Evolutionary conservation across 2,329 filamentous ascomycete genomes (phyloP), one percentile per base, ranked within the genome.

Genomic region (Neoascochyta sp.): DNA sequence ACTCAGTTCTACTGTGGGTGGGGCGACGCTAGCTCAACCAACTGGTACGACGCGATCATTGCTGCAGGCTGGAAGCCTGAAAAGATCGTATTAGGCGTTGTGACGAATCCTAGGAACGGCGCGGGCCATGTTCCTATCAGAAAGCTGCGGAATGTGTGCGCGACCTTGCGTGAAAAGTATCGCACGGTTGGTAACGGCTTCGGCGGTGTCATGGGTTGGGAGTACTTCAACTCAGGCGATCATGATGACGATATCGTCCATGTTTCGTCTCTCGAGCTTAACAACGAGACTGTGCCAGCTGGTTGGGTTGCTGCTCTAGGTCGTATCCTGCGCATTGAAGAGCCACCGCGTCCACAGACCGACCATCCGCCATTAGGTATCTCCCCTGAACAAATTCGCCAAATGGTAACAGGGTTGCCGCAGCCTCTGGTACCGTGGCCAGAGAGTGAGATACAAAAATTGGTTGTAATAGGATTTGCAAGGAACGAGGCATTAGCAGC

Each of bases 1-100:
- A 74, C 82, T 5, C 89, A 95, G 56, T 94, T 95, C 63, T 95
- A 95, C 70, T 92, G 85, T 54, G 87, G 87, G 2, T 95, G 86
- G 81, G 86, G 86, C 7, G 78, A 79, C 27, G 76, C 80, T 1
- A 66, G 71, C 16, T 70, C 60, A 9, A 69, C 68, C 3, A 51
- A 57, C 13, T 70, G 67, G 50, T 77, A 73, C 51, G 72, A 76
- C 34, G 63, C 68, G 28, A 72, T 78, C 30, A 60, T 78, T 16
- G 66, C 68, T 9, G 69, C 73, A 24, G 87, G 87, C 7, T 95
- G 85, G 81, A 69, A 75, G 2, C 73, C 86, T 0, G 66, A 76
- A 12, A 84, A 83, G 53, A 70, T 95, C 3, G 85, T 95, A 7
- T 69, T 89, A 33, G 89, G 89, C 3, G 71, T 93, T 31, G 73